Base-by-base conservation (phyloP, 768 basidiomycete genomes). In the Porpolomopsis calyptriformis region DNA sequence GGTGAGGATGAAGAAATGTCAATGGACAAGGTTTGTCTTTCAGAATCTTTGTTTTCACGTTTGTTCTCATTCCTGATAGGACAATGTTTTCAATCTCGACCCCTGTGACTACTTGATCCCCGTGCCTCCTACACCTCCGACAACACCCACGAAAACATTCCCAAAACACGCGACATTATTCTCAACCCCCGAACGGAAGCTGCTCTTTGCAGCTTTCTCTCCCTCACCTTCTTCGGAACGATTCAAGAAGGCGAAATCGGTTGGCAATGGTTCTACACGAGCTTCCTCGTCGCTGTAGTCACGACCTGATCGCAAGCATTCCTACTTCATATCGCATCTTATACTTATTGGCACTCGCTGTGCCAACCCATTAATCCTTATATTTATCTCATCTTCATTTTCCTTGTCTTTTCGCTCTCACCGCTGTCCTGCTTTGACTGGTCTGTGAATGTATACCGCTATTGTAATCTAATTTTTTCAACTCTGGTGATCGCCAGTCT, bases 141-240 rank as follows among this genome's bases (percentile, higher is more conserved):
- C 64, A 25, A 55, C 64, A 8, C 55, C 57, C 37, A 52, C 54
- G 38, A 50, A 55, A 18, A 52, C 58, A 46, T 54, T 53, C 44
- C 43, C 49, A 36, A 47, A 51, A 45, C 65, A 64, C 38, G 46
- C 59, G 44, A 65, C 60, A 45, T 59, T 66, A 14, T 78, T 85
- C 52, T 77, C 80, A 14, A 85, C 85, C 3, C 85, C 85, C 4
- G 81, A 87, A 55, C 77, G 83, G 55, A 78, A 79, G 56, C 72
- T 69, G 49, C 79, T 80, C 49, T 85, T 83, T 58, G 70, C 82
- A 18, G 72, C 82, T 3, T 88, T 88, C 58, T 86, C 83, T 1
- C 85, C 85, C 5, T 81, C 81, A 1, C 77, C 76, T 8, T 68
- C 76, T 1, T 71, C 73, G 43, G 64, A 74, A 47, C 77, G 78